Conservation (phyloP, 495 filamentous ascomycete genomes). For the Cairneyella variabilis region DNA sequence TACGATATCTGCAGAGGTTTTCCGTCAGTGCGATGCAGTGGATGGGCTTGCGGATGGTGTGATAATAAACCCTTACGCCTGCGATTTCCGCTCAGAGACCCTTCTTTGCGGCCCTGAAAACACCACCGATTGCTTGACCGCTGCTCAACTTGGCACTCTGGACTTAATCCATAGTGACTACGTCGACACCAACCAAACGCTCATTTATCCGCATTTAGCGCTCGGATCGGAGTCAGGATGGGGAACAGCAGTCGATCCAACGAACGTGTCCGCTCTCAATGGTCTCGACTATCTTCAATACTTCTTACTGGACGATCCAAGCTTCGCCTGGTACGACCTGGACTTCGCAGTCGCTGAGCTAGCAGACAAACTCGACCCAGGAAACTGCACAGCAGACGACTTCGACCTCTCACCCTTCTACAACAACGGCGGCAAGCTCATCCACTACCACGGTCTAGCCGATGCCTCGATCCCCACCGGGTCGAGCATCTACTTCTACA, state of each 20-base stretch:
- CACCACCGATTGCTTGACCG: constrained; percentile 47
- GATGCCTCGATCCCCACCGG: constrained; percentile 45
- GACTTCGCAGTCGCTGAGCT: constrained; percentile 32
- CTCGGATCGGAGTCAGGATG: constrained; percentile 37
- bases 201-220: constrained; percentile 48
- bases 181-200: constrained; percentile 43
- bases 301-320: constrained; percentile 38
- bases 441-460: constrained; percentile 50
- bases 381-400: constrained; percentile 40
- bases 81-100: constrained; percentile 47
- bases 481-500: constrained; percentile 40
- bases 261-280: constrained; percentile 31
- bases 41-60: constrained; percentile 64
- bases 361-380: constrained; percentile 39
- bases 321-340: constrained; percentile 33
- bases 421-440: constrained; percentile 46
- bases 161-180: constrained; percentile 50
- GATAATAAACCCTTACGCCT: constrained; percentile 57
- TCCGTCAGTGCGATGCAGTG: constrained; percentile 60
- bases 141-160: constrained; percentile 50
- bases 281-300: constrained; percentile 38
- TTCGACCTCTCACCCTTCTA: constrained; percentile 46
- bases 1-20: constrained; percentile 50
- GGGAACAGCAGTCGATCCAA: not conserved
- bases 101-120: constrained; percentile 44